These are phyloP conservation scores for Fistulinella prunicolor DNA, from an alignment of 768 basidiomycete species.

Conservation along the genomic window DNA sequence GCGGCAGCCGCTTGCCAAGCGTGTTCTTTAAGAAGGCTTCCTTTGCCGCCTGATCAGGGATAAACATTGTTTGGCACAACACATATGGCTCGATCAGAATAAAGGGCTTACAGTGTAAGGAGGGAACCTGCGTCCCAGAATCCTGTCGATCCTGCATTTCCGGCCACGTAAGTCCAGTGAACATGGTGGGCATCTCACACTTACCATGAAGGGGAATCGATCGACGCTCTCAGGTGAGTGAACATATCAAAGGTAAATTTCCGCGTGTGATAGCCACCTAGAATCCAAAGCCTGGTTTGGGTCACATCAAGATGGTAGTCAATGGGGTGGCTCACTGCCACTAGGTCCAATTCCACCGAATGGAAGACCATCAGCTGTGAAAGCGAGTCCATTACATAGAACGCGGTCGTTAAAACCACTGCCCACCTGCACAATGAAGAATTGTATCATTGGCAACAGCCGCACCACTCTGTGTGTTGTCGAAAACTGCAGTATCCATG, in stretches of 20 bases:
- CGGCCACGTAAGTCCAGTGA: background rate
- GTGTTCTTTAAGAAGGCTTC: constrained; percentile 16
- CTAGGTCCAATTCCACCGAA: constrained; percentile 74
- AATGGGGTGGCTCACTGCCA: constrained; percentile 54
- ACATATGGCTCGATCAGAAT: background rate
- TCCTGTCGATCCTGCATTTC: constrained; percentile 19
- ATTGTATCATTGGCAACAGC: constrained; percentile 68
- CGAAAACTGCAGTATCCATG: constrained; percentile 46
- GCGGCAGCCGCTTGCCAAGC: constrained; percentile 18
- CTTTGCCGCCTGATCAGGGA: constrained; percentile 22
- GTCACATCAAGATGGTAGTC: background rate
- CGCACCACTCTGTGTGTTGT: constrained; percentile 69
- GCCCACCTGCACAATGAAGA: constrained; percentile 54
- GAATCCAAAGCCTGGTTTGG: background rate
- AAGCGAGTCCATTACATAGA: background rate
- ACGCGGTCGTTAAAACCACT: background rate
- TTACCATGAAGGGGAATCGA: constrained; percentile 40
- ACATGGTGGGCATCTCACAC: background rate
- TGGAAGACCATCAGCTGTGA: constrained; percentile 57
- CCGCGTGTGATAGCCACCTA: constrained; percentile 68
- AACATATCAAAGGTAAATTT: constrained; percentile 77
- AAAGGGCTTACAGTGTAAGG: constrained; percentile 24
- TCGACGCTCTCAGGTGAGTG: constrained; percentile 64
- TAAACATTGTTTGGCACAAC: background rate
- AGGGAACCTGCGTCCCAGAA: constrained; percentile 29